Conservation (phyloP, 768 basidiomycete species). For the Kwoniella dejecticola region DNA sequence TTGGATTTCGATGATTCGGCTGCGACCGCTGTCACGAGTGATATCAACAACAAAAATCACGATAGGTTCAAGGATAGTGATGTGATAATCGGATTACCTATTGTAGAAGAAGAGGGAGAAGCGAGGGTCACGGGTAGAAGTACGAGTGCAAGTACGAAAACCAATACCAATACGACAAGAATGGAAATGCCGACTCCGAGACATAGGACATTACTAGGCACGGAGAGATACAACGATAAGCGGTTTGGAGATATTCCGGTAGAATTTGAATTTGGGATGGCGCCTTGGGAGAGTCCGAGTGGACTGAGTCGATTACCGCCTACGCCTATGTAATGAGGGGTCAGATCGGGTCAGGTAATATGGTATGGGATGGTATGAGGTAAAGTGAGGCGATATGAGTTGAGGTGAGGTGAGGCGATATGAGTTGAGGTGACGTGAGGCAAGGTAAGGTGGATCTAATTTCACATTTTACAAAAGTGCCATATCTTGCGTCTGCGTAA, state of each 20-base stretch:
- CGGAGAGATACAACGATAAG: conserved; percentile 46
- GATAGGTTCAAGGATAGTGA: neutral
- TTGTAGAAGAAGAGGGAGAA: neutral
- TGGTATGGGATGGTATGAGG: too few relatives aligned
- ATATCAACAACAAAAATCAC: neutral
- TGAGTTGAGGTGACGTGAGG: too few relatives aligned
- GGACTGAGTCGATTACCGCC: neutral
- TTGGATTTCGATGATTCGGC: conserved; percentile 13
- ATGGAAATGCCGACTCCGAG: conserved; percentile 29
- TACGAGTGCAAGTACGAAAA: too few relatives aligned
- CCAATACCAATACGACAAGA: neutral
- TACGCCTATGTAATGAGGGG: too few relatives aligned
- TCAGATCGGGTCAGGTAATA: too few relatives aligned
- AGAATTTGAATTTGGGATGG: conserved; percentile 14
- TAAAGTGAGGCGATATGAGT: too few relatives aligned
- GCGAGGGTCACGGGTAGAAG: too few relatives aligned
- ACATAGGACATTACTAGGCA: conserved; percentile 47
- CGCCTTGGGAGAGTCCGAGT: conserved; percentile 19
- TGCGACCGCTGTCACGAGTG: neutral
- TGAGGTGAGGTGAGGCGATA: too few relatives aligned
- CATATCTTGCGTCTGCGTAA: too few relatives aligned
- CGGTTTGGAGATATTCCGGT: conserved; percentile 46
- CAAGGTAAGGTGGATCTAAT: too few relatives aligned
- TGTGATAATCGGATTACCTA: neutral
- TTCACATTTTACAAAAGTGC: too few relatives aligned